Evolutionary conservation across 257 asterid species (phyloP).

Genomic region (Solanum virginianum): DNA sequence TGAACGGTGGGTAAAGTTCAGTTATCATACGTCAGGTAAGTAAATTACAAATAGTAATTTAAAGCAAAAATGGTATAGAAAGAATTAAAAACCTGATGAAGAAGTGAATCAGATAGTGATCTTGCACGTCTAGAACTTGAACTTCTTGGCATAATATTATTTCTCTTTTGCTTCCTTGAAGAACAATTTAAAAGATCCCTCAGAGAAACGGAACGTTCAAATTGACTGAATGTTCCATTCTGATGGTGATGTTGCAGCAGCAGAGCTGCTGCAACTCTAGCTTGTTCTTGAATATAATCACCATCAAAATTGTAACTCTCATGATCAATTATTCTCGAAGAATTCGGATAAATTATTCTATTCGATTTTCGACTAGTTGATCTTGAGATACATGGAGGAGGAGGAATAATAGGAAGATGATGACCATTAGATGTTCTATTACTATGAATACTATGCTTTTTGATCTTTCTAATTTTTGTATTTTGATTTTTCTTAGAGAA

Average conservation of each 20-base stretch:
- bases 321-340: background rate
- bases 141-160: constrained; percentile 7
- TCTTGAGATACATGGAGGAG: constrained; percentile 33
- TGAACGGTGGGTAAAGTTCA: background rate
- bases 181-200: constrained; percentile 18
- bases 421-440: background rate
- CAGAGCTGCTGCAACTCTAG: constrained; percentile 39
- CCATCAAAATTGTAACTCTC: constrained; percentile 16
- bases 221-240: constrained; percentile 17
- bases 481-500: constrained; percentile 19
- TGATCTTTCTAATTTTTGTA: background rate
- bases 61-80: background rate
- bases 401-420: constrained; percentile 4
- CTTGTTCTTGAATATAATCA: constrained; percentile 37
- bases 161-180: constrained; percentile 11
- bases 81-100: constrained; percentile 23
- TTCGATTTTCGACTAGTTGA: constrained; percentile 19
- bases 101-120: constrained; percentile 23
- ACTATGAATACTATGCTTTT: background rate
- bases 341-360: constrained; percentile 1
- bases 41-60: background rate
- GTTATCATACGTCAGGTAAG: background rate
- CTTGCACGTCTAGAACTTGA: constrained; percentile 19
- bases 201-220: constrained; percentile 43
- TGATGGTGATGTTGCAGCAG: constrained; percentile 45